Conservation (phyloP, 305 asterid genomes). For the Plantago lanceolata region DNA sequence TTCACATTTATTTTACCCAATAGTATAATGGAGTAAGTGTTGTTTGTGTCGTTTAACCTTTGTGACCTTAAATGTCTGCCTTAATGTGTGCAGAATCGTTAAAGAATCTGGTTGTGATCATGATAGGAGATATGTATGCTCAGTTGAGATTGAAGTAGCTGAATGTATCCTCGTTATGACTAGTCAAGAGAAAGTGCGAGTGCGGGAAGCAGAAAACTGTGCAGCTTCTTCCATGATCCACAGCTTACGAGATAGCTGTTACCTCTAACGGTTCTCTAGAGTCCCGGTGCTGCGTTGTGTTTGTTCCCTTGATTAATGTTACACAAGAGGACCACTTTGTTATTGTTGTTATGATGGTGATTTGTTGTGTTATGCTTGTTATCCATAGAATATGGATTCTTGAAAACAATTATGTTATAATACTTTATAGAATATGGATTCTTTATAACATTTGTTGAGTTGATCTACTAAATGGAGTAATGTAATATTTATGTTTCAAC, state of each 20-base stretch:
- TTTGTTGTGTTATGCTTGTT: too few relatives aligned
- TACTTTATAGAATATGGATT: too few relatives aligned
- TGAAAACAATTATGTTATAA: too few relatives aligned
- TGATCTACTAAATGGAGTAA: too few relatives aligned
- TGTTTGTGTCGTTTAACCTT: neutral
- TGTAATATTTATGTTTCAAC: too few relatives aligned
- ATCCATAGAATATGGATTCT: too few relatives aligned
- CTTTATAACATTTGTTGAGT: too few relatives aligned
- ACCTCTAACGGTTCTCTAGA: constrained; percentile 22
- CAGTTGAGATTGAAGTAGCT: constrained; percentile 42
- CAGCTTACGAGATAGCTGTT: constrained; percentile 32
- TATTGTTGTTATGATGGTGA: too few relatives aligned
- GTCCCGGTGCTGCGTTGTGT: neutral
- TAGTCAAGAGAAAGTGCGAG: constrained; percentile 51
- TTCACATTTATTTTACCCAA: neutral
- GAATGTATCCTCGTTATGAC: constrained; percentile 25
- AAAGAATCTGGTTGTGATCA: constrained; percentile 47
- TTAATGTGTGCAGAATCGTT: constrained; percentile 34
- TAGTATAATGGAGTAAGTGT: neutral
- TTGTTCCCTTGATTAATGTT: too few relatives aligned
- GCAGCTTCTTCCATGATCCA: constrained; percentile 71
- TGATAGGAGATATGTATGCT: constrained; percentile 47
- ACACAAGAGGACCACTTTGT: too few relatives aligned
- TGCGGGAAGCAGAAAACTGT: constrained; percentile 70
- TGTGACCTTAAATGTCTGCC: constrained; percentile 3